Conservation (phyloP, 1,284 basidiomycete genomes). For the Kalmanozyma brasiliensis region DNA sequence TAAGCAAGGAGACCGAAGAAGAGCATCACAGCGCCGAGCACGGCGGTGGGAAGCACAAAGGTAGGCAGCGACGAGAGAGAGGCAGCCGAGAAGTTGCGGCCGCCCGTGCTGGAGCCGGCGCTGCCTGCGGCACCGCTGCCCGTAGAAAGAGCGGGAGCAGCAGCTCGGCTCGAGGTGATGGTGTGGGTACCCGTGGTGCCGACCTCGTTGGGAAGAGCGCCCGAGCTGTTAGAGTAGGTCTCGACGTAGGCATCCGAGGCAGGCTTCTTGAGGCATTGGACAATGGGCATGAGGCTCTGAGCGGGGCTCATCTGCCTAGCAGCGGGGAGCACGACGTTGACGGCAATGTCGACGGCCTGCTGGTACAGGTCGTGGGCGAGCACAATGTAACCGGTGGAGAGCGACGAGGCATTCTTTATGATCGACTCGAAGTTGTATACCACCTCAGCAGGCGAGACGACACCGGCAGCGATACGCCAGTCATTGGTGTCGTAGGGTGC, state of each 20-base stretch:
- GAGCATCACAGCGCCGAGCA: constrained; percentile 32
- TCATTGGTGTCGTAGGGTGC: constrained; percentile 62
- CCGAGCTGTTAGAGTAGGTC: constrained; percentile 57
- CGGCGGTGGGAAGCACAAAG: constrained; percentile 25
- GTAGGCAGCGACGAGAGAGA: constrained; percentile 15
- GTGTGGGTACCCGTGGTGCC: constrained; percentile 36
- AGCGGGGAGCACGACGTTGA: constrained; percentile 58
- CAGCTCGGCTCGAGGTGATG: constrained; percentile 28
- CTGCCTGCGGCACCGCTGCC: constrained; percentile 9
- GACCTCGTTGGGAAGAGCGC: constrained; percentile 41
- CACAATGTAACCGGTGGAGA: constrained; percentile 88
- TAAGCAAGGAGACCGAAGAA: constrained; percentile 31
- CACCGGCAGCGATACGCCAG: constrained; percentile 62
- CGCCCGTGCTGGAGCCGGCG: constrained; percentile 8
- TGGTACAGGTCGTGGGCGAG: constrained; percentile 70
- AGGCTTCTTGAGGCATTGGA: constrained; percentile 54
- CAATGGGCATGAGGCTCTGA: constrained; percentile 72
- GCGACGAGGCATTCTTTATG: constrained; percentile 49
- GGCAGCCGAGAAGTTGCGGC: constrained; percentile 13
- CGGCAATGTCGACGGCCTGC: constrained; percentile 64
- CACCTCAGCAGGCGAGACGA: constrained; percentile 51
- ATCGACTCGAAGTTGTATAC: constrained; percentile 56
- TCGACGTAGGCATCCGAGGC: constrained; percentile 58
- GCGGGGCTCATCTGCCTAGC: constrained; percentile 70
- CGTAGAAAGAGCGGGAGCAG: constrained; percentile 22